Evolutionary conservation across 768 basidiomycete species (phyloP), one percentile per base, ranked within the genome.

Genomic region (Psilocybe cyanescens): DNA sequence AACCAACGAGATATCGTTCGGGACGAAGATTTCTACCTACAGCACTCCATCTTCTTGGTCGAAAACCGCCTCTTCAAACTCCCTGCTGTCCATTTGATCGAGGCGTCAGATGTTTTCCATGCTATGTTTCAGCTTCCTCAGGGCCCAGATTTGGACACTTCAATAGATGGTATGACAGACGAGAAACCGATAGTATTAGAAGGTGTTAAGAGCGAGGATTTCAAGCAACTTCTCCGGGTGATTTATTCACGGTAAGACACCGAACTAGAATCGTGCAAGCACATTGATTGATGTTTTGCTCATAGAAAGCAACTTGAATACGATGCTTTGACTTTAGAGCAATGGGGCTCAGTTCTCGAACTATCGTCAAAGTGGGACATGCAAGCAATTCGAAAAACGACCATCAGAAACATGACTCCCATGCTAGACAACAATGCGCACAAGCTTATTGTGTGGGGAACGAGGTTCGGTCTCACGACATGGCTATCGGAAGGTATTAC

Each of bases 31-130:
- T 69, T 63, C 47, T 68, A 65, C 33, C n/a, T 63, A 8, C 31
- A 45, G 9, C 29, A 57, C 45, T 58, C 44, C 9, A 59, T 66
- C 30, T 65, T 61, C 37, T 51, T 53, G 79, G 79, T 78, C 30
- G 80, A 80, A 49, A 70, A 72, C 45, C 65, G 64, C 11, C 58
- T 78, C 24, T 81, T 79, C 71, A 76, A 76, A 58, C 67, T 80
- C 9, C 79, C 78, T 14, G 70, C 71, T 12, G 67, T 70, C n/a
- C 69, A 73, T 28, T 74, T 81, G 30, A 64, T 70, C 33, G 66
- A 68, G 16, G 69, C 71, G 45, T 79, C 78, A 0, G 68, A 71
- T 3, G 69, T 79, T 1, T 78, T 80, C 64, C 63, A 64, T 8
- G 57, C 72, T 8, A 71, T 76, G 66, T 76, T 80, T 58, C 61